Percentiles rank a stretch among this genome's conserved stretches.
Evolutionary conservation across 768 basidiomycete genomes (phyloP).

Genomic region (Leccinum disarticulatum): DNA sequence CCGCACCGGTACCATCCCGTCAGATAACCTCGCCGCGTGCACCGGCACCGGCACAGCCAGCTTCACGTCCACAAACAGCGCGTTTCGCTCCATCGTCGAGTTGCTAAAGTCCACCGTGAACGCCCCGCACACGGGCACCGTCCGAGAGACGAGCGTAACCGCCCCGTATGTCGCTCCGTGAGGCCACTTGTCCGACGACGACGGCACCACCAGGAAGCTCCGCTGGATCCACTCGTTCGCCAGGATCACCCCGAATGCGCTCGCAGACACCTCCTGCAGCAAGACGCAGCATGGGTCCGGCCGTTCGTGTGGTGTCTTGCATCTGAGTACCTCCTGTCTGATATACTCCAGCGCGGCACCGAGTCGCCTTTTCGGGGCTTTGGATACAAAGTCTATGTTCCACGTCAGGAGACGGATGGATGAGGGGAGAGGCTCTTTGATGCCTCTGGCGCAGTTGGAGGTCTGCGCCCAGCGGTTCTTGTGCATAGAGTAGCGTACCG

Average conservation of each 20-base stretch:
- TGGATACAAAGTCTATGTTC: constrained; percentile 60
- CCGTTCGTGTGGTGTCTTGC: constrained; percentile 39
- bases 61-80: constrained; percentile 56
- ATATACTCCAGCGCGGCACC: constrained; percentile 52
- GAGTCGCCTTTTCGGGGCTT: constrained; percentile 44
- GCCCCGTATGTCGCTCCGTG: constrained; percentile 53
- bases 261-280: constrained; percentile 62
- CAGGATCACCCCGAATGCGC: constrained; percentile 49
- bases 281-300: constrained; percentile 64
- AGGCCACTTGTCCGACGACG: constrained; percentile 56
- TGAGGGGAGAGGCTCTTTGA: constrained; percentile 39
- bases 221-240: constrained; percentile 60
- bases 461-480: constrained; percentile 35
- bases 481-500: constrained; percentile 34
- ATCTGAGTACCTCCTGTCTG: constrained; percentile 49
- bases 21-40: constrained; percentile 31
- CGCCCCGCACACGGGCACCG: constrained; percentile 48
- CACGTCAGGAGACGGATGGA: constrained; percentile 62
- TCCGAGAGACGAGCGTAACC: constrained; percentile 65
- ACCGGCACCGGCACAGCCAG: constrained; percentile 38
- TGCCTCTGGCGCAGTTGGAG: constrained; percentile 35
- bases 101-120: constrained; percentile 52
- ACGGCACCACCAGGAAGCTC: constrained; percentile 60
- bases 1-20: constrained; percentile 48
- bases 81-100: constrained; percentile 53